Evolutionary conservation across 768 basidiomycete genomes (phyloP), one percentile per base, ranked within the genome.

Genomic region (Serendipita sp.): DNA sequence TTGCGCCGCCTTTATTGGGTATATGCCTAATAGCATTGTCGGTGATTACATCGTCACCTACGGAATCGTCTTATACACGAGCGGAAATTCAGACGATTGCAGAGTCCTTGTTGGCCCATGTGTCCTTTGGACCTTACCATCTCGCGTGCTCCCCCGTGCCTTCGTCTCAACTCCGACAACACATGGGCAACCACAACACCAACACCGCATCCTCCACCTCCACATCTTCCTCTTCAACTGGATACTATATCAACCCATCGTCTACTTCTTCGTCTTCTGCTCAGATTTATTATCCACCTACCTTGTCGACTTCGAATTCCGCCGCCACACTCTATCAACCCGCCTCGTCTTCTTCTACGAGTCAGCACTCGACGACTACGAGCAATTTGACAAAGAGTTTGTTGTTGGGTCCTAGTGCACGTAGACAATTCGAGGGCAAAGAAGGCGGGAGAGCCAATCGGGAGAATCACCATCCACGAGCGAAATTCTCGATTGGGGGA

Each of bases 361-460:
- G 8, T 28, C 56, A 60, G 16, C n/a, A 23, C 48, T n/a, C 48
- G 18, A 5, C 18, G 7, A 52, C 48, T 7, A 52, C 48, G 18
- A 23, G 18, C 56, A 51, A 18, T 32, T 32, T 51, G 18, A 32
- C 48, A 7, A 18, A 18, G 18, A 51, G n/a, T 18, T 8, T 51
- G 18, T 10, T 60, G 16, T 11, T 60, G 16, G 56, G 56, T 35
- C 56, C 56, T 10, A 32, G 28, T 60, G 56, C 56, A 10, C 18
- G 56, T 4, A 11, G 56, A n/a, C 56, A 60, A 28, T 60, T 60
- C 56, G 56, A 60, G 34, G 56, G 56, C 13, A 60, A 60, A 32
- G 56, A 60, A n/a, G 56, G 56, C 1, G 7, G 7, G 38, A 41
- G 38, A 41, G 38, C 38, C 38, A 18, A 51, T 32, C n/a, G 48